phyloP scores from a whole-genome alignment of 805 yeast species.

The Wickerhamomyces xylosicus region DNA sequence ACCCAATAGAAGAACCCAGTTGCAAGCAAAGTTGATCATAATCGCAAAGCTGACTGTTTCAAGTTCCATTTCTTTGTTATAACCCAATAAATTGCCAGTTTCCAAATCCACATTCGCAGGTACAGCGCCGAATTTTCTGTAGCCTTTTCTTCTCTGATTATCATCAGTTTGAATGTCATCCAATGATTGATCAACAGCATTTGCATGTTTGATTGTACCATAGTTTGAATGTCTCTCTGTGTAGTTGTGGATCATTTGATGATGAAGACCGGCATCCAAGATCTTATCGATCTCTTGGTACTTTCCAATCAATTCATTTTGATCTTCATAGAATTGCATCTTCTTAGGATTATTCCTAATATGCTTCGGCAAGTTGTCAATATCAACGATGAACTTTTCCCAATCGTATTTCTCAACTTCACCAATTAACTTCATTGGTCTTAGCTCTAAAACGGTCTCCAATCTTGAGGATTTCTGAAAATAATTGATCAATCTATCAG shows the following conservation, averaged over 20 bases:
- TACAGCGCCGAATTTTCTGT: conserved; percentile 26
- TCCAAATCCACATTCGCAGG: conserved; percentile 56
- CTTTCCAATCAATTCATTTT: conserved; percentile 48
- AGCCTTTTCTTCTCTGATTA: conserved; percentile 32
- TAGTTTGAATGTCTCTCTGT: conserved; percentile 16
- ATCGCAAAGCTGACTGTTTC: conserved; percentile 49
- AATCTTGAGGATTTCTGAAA: conserved; percentile 10
- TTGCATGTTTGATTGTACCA: conserved; percentile 3
- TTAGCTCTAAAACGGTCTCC: conserved; percentile 24
- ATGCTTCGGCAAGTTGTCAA: conserved; percentile 8
- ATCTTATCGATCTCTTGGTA: conserved; percentile 52
- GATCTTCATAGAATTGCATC: conserved; percentile 39
- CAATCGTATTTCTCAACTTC: conserved; percentile 27
- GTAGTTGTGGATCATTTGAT: conserved; percentile 53
- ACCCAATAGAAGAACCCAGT: conserved; percentile 47
- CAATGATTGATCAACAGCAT: conserved; percentile 9
- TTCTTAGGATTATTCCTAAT: conserved; percentile 20
- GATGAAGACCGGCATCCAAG: conserved; percentile 62
- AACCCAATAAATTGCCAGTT: conserved; percentile 42
- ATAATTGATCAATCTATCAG: conserved; percentile 13
- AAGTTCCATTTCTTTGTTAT: conserved; percentile 31
- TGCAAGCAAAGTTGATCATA: conserved; percentile 49
- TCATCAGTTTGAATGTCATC: conserved; percentile 51
- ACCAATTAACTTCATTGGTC: conserved; percentile 41
- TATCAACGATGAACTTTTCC: background rate